phyloP scores from a whole-genome alignment of 805 yeast genomes.

The Saccharomycopsis schoenii region DNA sequence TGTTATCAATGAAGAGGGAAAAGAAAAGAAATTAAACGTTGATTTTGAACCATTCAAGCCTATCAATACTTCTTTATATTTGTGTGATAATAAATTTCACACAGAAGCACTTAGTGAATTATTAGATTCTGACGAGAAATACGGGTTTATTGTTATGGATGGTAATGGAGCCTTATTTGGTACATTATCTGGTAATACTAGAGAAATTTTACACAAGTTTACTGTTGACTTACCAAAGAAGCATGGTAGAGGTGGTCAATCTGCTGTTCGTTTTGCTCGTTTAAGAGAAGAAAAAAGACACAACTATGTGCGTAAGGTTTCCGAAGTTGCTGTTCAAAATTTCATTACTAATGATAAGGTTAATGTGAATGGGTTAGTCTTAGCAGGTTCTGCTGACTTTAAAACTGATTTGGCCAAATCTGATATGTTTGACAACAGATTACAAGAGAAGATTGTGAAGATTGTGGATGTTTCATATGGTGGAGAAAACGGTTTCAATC shows the following conservation, averaged over 20 bases:
- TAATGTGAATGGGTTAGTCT: conserved; percentile 84
- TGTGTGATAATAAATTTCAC: conserved; percentile 97
- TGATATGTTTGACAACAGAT: conserved; percentile 86
- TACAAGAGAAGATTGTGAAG: conserved; percentile 77
- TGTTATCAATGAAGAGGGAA: conserved; percentile 92
- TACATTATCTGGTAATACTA: conserved; percentile 88
- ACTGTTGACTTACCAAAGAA: conserved; percentile 97
- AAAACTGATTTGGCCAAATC: conserved; percentile 89
- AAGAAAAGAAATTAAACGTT: conserved; percentile 90
- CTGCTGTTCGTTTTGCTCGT: conserved; percentile 98
- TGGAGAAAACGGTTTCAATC: conserved; percentile 99
- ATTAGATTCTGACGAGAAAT: conserved; percentile 89
- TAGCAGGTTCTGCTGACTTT: conserved; percentile 99
- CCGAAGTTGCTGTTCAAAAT: conserved; percentile 96
- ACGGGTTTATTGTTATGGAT: conserved; percentile 98
- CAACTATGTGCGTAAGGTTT: conserved; percentile 95
- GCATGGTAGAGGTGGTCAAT: conserved; percentile 99
- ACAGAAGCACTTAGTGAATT: conserved; percentile 94
- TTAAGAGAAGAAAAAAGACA: conserved; percentile 98
- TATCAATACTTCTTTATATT: conserved; percentile 88
- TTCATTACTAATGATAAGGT: conserved; percentile 93
- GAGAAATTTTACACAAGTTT: conserved; percentile 93
- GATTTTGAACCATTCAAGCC: conserved; percentile 99
- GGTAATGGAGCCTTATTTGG: conserved; percentile 99
- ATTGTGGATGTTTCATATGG: conserved; percentile 97